phyloP scores from a whole-genome alignment of 106 monocot species.

The Narthecium ossifragum region DNA sequence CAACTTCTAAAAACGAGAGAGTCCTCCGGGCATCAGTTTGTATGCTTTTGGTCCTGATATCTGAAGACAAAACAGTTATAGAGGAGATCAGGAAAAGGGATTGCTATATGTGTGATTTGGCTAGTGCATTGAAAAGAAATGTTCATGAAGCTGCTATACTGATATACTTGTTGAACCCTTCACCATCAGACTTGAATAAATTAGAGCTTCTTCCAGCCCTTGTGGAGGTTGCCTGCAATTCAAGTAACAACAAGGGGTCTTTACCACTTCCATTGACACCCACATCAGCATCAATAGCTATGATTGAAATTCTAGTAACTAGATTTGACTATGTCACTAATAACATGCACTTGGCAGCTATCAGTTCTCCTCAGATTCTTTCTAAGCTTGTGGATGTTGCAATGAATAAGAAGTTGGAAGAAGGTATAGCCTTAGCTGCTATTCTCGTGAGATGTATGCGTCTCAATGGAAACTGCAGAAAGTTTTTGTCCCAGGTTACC shows the following conservation, averaged over 20 bases:
- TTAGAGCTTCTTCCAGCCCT: slow-evolving; percentile 72
- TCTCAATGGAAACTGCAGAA: slow-evolving; percentile 75
- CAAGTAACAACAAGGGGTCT: slow-evolving; percentile 26
- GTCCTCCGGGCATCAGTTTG: slow-evolving; percentile 56
- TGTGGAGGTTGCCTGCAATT: slow-evolving; percentile 71
- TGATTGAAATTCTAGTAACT: slow-evolving; percentile 86
- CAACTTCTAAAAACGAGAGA: slow-evolving; percentile 64
- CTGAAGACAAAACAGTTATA: slow-evolving; percentile 69
- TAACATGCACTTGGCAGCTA: slow-evolving; percentile 62
- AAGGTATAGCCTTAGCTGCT: slow-evolving; percentile 63
- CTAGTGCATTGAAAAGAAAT: slow-evolving; percentile 70
- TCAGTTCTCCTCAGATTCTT: slow-evolving; percentile 68
- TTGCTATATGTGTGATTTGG: slow-evolving; percentile 45
- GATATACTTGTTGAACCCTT: slow-evolving; percentile 80
- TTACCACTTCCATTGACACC: slow-evolving; percentile 59
- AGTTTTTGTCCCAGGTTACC: slow-evolving; percentile 80
- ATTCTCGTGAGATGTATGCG: slow-evolving; percentile 90
- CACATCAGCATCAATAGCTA: slow-evolving; percentile 70
- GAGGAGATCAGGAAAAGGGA: slow-evolving; percentile 77
- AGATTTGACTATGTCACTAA: slow-evolving; percentile 88
- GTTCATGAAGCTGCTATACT: slow-evolving; percentile 78
- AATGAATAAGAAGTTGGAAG: slow-evolving; percentile 65
- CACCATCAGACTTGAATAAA: slow-evolving; percentile 73
- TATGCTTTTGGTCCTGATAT: slow-evolving; percentile 58
- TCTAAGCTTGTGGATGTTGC: slow-evolving; percentile 71